Conservation (phyloP, 495 filamentous ascomycete genomes). For the Annulohypoxylon moriforme region DNA sequence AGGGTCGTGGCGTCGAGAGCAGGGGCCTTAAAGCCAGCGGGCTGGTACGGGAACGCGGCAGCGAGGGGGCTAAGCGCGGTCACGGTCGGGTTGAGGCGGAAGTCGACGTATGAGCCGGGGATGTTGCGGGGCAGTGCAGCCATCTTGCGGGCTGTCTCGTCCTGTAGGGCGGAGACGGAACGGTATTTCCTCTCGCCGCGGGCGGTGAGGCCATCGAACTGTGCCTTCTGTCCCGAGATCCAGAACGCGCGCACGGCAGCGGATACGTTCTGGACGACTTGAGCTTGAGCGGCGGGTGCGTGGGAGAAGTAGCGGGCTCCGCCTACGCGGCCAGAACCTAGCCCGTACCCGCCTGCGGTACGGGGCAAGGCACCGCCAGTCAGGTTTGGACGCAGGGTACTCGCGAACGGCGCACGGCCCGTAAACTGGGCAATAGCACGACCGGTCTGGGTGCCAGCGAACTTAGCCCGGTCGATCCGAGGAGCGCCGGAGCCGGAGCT, state of each 20-base stretch:
- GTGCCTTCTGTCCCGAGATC: conserved; percentile 85
- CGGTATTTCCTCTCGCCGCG: conserved; percentile 82
- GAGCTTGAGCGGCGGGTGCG: conserved; percentile 81
- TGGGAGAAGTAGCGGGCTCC: conserved; percentile 91
- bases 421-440: conserved; percentile 73
- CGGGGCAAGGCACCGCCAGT: conserved; percentile 88
- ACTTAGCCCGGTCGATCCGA: conserved; percentile 71
- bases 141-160: conserved; percentile 73
- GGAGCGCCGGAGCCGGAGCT: conserved; percentile 53
- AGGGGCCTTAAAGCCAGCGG: conserved; percentile 48
- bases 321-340: conserved; percentile 73
- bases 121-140: conserved; percentile 62
- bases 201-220: conserved; percentile 78
- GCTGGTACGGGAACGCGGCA: conserved; percentile 53
- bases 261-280: conserved; percentile 95
- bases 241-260: conserved; percentile 89
- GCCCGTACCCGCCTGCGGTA: conserved; percentile 85
- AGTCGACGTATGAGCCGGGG: conserved; percentile 85
- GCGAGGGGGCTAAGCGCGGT: conserved; percentile 78
- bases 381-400: conserved; percentile 88
- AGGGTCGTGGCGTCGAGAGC: conserved; percentile 64
- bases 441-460: conserved; percentile 73
- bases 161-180: conserved; percentile 73
- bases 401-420: conserved; percentile 86
- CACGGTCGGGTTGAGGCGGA: conserved; percentile 85